Evolutionary conservation across 1,139 yeast species (phyloP), one percentile per base, ranked within the genome.

Genomic region (Sugiyamaella castrensis): DNA sequence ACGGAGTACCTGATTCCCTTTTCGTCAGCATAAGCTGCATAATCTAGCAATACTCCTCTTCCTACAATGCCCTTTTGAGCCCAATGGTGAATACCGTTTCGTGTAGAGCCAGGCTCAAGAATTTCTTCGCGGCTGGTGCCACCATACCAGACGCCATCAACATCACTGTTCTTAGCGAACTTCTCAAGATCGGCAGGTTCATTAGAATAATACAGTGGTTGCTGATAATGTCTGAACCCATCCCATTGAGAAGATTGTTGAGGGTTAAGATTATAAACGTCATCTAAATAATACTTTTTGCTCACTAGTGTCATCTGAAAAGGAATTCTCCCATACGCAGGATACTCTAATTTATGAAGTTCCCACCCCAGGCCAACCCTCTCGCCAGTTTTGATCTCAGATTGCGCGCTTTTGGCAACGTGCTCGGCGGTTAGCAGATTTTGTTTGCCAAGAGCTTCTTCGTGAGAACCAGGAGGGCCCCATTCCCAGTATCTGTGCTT

Each of bases 171-270:
- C 13, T 19, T 39, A 12, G 16, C 50, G 15, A 28, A 30, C 33
- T 32, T 34, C 12, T n/a, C 42, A n/a, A 15, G 41, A 15, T 48
- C 48, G n/a, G 43, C 48, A 4, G 37, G 33, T 8, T 39, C 12
- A 16, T 37, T 30, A 1, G 51, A 48, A 26, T 28, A 40, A 6
- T 31, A 26, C n/a, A 40, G 11, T 16, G 47, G 60, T 54, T 41
- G 64, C 43, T 47, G 57, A 54, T 53, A 55, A 48, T 66, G 70
- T 16, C 70, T 51, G 44, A 66, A 53, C 8, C 70, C 70, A 45
- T 66, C 70, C 69, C 69, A 66, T 51, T 66, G 70, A 7, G 68
- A 60, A 10, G 66, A 57, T 10, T 56, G 53, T 45, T 66, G 70
- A 5, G 70, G 65, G 51, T 66, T 66, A 47, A 65, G 50, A 31